phyloP scores from a whole-genome alignment of 164 flowering plant species.

The Annona squamosa region DNA sequence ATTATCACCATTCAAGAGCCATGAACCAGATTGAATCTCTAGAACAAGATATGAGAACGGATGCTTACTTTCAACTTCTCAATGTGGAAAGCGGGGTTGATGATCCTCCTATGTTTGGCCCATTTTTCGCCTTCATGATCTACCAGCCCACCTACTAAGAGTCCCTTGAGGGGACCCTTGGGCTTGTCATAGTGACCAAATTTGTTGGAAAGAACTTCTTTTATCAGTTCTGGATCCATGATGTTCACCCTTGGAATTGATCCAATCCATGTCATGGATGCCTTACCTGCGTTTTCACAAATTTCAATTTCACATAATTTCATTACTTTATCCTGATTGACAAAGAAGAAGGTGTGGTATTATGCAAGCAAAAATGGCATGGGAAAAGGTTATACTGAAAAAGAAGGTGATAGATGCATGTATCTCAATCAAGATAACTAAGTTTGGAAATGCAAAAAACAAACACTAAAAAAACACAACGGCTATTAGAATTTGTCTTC shows the following conservation, averaged over 20 bases:
- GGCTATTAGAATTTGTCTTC: too few species aligned
- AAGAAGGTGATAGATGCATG: too few species aligned
- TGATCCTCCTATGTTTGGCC: conserved; percentile 22
- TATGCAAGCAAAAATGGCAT: too few species aligned
- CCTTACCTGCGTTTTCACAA: conserved; percentile 6
- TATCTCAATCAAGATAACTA: too few species aligned
- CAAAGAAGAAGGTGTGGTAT: neutral
- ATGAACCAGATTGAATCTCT: too few species aligned
- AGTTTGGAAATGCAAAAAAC: too few species aligned
- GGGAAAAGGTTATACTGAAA: too few species aligned
- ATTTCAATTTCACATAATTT: neutral
- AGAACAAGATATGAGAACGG: neutral
- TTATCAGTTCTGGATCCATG: conserved; percentile 14
- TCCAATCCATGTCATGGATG: conserved; percentile 11
- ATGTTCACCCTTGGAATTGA: conserved; percentile 7
- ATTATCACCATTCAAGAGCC: too few species aligned
- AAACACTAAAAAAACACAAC: too few species aligned
- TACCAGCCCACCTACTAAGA: conserved; percentile 9
- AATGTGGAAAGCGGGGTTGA: conserved; percentile 22
- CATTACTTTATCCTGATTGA: neutral
- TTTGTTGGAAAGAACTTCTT: conserved; percentile 13
- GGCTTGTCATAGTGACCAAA: conserved; percentile 8
- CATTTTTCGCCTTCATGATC: conserved; percentile 17
- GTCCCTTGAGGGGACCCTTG: neutral
- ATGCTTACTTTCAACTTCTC: conserved; percentile 13